Conservation (phyloP, 441 rosid species). For the Erodium chrysanthum region DNA sequence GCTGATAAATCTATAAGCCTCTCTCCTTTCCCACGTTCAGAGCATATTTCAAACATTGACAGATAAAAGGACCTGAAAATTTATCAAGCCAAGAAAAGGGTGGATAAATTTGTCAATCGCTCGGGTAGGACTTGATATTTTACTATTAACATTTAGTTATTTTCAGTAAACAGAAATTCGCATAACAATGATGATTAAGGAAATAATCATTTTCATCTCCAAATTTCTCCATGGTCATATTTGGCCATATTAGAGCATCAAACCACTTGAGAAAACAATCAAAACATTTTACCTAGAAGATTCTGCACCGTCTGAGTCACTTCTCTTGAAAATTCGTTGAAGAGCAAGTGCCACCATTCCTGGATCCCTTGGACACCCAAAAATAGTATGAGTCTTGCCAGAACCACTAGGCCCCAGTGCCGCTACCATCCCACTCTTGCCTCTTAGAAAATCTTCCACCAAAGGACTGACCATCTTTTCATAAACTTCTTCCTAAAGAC, state of each 20-base stretch:
- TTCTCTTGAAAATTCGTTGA: conserved; percentile 39
- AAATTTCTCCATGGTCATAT: neutral
- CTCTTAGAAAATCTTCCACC: conserved; percentile 63
- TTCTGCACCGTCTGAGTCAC: conserved; percentile 14
- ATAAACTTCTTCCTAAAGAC: conserved; percentile 43
- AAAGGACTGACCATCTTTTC: conserved; percentile 50
- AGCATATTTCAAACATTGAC: conserved; percentile 74
- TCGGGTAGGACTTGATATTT: too few relatives aligned
- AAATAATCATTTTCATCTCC: too few relatives aligned
- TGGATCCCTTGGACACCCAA: conserved; percentile 58
- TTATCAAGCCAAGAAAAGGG: neutral
- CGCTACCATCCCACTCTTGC: conserved; percentile 75
- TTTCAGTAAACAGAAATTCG: too few relatives aligned
- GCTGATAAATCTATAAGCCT: conserved; percentile 55
- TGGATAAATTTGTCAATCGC: conserved; percentile 1
- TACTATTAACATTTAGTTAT: too few relatives aligned
- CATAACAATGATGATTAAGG: too few relatives aligned
- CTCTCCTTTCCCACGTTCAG: conserved; percentile 75
- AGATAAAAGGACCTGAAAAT: conserved; percentile 46
- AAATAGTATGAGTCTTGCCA: conserved; percentile 84
- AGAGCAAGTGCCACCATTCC: conserved; percentile 72
- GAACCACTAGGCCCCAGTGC: conserved; percentile 90
- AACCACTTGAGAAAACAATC: neutral
- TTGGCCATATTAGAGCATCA: neutral
- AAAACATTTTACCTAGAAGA: conserved; percentile 31